A percentile compares a stretch with the other conserved stretches of the same genome.
These are phyloP conservation scores for Microcyclospora tardicrescens DNA, from an alignment of 2,329 filamentous ascomycete genomes.

Conservation along the genomic window DNA sequence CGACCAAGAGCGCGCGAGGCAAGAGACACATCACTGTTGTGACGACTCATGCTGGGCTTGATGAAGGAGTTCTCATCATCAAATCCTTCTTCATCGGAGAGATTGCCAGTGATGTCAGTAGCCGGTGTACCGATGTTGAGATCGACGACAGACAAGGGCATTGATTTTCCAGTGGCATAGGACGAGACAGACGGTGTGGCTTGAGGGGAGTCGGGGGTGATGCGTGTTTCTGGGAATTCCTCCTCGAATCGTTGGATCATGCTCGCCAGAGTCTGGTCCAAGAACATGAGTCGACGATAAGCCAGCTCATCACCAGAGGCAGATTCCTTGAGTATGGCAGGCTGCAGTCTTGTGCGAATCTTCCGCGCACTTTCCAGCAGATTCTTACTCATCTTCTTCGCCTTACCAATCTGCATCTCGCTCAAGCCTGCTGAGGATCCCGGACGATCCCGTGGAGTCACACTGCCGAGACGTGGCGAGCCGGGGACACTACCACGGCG, in stretches of 20 bases:
- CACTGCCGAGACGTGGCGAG: constrained; percentile 31
- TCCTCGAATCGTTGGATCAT: constrained; percentile 95
- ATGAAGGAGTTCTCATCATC: constrained; percentile 18
- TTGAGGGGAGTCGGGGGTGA: constrained; percentile 21
- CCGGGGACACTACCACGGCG: constrained; percentile 24
- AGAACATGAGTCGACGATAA: constrained; percentile 70
- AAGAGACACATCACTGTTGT: constrained; percentile 54
- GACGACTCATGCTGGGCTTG: constrained; percentile 36
- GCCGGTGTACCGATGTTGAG: constrained; percentile 3
- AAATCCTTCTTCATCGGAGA: constrained; percentile 19
- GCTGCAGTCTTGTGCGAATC: constrained; percentile 71
- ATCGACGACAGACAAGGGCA: constrained; percentile 1
- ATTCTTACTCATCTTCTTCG: constrained; percentile 88
- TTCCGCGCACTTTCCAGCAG: constrained; percentile 77
- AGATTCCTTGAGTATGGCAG: constrained; percentile 64
- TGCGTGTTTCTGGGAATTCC: constrained; percentile 81
- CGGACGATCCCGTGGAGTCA: constrained; percentile 24
- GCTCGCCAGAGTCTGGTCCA: constrained; percentile 74
- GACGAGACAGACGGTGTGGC: constrained; percentile 3
- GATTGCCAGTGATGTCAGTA: constrained; percentile 12
- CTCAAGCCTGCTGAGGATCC: constrained; percentile 17
- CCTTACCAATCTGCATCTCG: constrained; percentile 42
- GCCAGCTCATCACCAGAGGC: constrained; percentile 56
- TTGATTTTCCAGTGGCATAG: constrained; percentile 1
- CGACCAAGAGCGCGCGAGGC: constrained; percentile 50